These are phyloP conservation scores for Fusarium mangiferae DNA, from an alignment of 2,329 filamentous ascomycete species.

Conservation along the genomic window DNA sequence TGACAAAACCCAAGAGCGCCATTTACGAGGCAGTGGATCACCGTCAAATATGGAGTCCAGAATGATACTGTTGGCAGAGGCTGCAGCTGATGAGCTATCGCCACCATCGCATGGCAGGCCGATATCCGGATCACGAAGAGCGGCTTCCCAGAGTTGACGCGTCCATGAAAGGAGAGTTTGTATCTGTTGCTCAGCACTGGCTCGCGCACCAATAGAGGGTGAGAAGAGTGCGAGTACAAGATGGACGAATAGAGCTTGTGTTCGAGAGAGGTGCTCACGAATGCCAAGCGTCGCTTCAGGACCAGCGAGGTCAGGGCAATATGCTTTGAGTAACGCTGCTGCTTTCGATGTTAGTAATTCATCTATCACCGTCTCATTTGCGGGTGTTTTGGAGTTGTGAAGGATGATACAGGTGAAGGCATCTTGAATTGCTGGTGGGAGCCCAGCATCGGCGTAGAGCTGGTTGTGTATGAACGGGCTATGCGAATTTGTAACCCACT, in stretches of 20 bases:
- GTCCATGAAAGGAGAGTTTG: slow-evolving; percentile 7
- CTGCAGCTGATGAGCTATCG: not conserved
- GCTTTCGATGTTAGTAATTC: not conserved
- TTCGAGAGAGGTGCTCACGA: slow-evolving; percentile 4
- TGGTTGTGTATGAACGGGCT: slow-evolving; percentile 15
- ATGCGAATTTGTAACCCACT: slow-evolving; percentile 1
- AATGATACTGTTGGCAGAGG: not conserved
- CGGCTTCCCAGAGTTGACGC: slow-evolving; percentile 1
- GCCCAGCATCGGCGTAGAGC: slow-evolving; percentile 1
- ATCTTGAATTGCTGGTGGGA: not conserved
- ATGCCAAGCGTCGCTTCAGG: not conserved
- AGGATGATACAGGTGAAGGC: not conserved
- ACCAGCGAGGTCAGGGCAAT: rapidly evolving
- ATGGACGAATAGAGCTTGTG: not conserved
- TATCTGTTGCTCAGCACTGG: not conserved
- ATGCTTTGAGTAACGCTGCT: not conserved
- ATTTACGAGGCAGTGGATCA: not conserved
- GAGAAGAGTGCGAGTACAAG: not conserved
- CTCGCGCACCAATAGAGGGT: not conserved
- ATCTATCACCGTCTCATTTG: not conserved
- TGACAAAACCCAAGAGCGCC: slow-evolving; percentile 11
- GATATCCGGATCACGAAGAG: not conserved
- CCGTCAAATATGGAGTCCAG: slow-evolving; percentile 4
- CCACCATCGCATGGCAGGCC: not conserved
- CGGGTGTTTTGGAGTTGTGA: not conserved